phyloP scores from a whole-genome alignment of 371 early-diverging fungal species.

The Zychaea mexicana region DNA sequence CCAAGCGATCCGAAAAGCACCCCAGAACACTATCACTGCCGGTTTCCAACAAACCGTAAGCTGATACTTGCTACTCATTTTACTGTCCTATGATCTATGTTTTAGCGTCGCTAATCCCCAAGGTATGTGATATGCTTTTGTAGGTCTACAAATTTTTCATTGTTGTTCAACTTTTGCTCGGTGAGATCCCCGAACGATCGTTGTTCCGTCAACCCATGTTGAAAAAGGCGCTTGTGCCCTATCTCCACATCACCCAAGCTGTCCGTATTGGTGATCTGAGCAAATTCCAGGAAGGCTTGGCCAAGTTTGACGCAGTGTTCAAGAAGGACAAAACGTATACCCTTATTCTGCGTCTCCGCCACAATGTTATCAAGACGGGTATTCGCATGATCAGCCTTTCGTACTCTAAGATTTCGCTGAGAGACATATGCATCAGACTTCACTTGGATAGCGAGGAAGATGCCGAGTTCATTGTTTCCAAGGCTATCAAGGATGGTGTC shows the following conservation, averaged over 20 bases:
- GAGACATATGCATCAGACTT: slow-evolving; percentile 95
- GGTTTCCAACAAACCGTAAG: slow-evolving; percentile 93
- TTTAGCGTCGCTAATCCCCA: too few relatives aligned
- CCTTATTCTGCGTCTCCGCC: slow-evolving; percentile 91
- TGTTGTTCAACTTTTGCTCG: slow-evolving; percentile 95
- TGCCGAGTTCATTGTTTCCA: slow-evolving; percentile 97
- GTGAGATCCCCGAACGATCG: slow-evolving; percentile 95
- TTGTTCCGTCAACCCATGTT: slow-evolving; percentile 87
- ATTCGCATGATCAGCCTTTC: slow-evolving; percentile 94
- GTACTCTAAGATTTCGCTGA: slow-evolving; percentile 94
- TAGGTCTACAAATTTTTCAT: slow-evolving; percentile 91
- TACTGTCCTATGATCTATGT: too few relatives aligned
- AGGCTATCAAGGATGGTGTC: slow-evolving; percentile 98
- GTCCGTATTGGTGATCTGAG: slow-evolving; percentile 94
- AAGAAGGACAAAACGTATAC: slow-evolving; percentile 88
- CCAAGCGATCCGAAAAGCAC: slow-evolving; percentile 96
- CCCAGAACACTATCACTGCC: slow-evolving; percentile 82
- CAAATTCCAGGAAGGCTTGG: slow-evolving; percentile 89
- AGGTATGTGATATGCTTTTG: neutral
- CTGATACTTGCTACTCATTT: too few relatives aligned
- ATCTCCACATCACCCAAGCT: slow-evolving; percentile 93
- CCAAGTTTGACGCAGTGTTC: slow-evolving; percentile 74
- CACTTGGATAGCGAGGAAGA: slow-evolving; percentile 97
- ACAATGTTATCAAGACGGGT: slow-evolving; percentile 98
- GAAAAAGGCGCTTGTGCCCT: slow-evolving; percentile 84